Conservation (phyloP, 1,284 basidiomycete genomes). For the Boletus semigastroideus region DNA sequence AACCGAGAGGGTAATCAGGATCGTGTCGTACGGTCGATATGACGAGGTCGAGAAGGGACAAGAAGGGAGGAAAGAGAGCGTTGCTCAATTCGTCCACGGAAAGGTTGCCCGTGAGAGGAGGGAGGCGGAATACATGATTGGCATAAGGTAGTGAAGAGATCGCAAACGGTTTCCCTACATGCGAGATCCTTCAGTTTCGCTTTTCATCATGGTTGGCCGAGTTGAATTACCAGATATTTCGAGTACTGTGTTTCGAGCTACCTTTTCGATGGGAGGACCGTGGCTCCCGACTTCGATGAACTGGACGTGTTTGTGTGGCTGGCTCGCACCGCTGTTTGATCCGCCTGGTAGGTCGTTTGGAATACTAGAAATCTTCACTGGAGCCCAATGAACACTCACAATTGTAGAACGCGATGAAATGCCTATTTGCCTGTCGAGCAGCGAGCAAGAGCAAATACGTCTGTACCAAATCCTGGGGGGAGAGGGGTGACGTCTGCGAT, state of each 20-base stretch:
- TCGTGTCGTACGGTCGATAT: constrained; percentile 75
- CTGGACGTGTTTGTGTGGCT: constrained; percentile 86
- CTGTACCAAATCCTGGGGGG: constrained; percentile 74
- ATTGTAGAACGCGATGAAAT: constrained; percentile 83
- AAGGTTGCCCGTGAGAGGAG: constrained; percentile 45
- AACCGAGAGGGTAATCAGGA: constrained; percentile 55
- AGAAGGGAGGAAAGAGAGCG: constrained; percentile 61
- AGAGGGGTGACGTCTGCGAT: constrained; percentile 75
- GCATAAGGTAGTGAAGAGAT: constrained; percentile 72
- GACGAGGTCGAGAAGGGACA: constrained; percentile 74
- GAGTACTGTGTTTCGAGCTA: constrained; percentile 57
- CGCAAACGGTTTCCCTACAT: constrained; percentile 70
- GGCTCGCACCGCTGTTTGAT: constrained; percentile 80
- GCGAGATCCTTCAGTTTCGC: constrained; percentile 12
- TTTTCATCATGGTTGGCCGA: neutral
- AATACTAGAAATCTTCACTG: neutral
- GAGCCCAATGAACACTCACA: constrained; percentile 43
- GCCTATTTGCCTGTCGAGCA: constrained; percentile 56
- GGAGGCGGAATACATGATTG: constrained; percentile 73
- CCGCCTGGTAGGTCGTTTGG: constrained; percentile 52
- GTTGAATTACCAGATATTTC: constrained; percentile 40
- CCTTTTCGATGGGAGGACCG: constrained; percentile 72
- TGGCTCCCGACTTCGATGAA: constrained; percentile 61
- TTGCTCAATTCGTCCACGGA: constrained; percentile 52
- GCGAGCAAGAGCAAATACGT: constrained; percentile 70